Conservation (phyloP, 1,139 yeast genomes). For the Zhuliangozyma parablackwelliae region DNA sequence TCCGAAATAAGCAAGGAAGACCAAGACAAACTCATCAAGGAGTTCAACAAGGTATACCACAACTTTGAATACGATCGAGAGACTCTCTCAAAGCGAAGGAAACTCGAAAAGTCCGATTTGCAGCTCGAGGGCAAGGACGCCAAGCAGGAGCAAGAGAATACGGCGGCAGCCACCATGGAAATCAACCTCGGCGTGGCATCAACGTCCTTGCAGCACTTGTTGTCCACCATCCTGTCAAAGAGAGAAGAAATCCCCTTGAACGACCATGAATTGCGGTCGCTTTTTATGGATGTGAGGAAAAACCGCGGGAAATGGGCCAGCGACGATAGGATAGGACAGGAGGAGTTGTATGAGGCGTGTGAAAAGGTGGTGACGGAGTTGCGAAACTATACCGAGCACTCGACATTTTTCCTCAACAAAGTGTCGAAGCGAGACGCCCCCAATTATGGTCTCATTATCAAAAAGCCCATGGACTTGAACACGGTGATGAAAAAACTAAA, state of each 20-base stretch:
- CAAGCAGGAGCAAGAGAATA: conserved; percentile 5
- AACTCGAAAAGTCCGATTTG: conserved; percentile 75
- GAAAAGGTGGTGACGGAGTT: conserved; percentile 90
- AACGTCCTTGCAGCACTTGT: conserved; percentile 75
- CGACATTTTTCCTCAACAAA: conserved; percentile 90
- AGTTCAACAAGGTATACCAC: conserved; percentile 65
- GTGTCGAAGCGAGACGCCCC: conserved; percentile 98
- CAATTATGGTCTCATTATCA: conserved; percentile 83
- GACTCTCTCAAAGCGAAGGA: conserved; percentile 69
- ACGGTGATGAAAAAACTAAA: conserved; percentile 90
- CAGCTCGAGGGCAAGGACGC: conserved; percentile 46
- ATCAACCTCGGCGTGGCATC: conserved; percentile 52
- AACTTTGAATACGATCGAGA: conserved; percentile 81
- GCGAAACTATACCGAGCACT: conserved; percentile 91
- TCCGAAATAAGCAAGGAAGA: conserved; percentile 21
- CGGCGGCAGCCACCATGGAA: conserved; percentile 7
- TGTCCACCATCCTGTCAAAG: conserved; percentile 72
- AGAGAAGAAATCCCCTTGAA: conserved; percentile 71
- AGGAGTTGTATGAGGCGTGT: conserved; percentile 94
- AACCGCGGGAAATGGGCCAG: conserved; percentile 97
- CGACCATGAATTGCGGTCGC: conserved; percentile 80
- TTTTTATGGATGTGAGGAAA: conserved; percentile 88
- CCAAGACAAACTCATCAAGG: conserved; percentile 35
- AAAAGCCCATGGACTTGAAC: conserved; percentile 93
- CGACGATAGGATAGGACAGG: conserved; percentile 93